These are phyloP conservation scores for Boletellus ananas DNA, from an alignment of 768 basidiomycete species.

Conservation along the genomic window DNA sequence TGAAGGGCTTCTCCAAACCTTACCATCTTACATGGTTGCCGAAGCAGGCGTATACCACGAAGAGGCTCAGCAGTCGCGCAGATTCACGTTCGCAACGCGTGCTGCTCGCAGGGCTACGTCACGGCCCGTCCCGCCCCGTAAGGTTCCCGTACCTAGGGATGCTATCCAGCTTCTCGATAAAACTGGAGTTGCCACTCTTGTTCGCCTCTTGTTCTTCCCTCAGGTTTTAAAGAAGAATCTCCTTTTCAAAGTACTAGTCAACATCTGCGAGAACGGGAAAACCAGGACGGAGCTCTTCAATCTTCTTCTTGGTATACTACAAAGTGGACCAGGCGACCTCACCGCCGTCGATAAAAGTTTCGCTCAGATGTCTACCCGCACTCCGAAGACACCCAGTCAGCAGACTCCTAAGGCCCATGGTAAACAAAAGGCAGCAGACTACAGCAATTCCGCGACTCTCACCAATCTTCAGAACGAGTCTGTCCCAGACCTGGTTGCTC, in stretches of 20 bases:
- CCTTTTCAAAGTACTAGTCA: conserved; percentile 86
- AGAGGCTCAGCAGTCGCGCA: conserved; percentile 37
- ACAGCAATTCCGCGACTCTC: conserved; percentile 45
- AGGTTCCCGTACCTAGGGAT: conserved; percentile 63
- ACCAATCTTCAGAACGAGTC: conserved; percentile 65
- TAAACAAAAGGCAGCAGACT: conserved; percentile 68
- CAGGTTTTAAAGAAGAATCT: conserved; percentile 82
- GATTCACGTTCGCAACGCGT: conserved; percentile 30
- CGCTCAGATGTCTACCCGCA: conserved; percentile 81
- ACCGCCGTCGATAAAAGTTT: conserved; percentile 92
- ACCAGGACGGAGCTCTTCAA: conserved; percentile 93
- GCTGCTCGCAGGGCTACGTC: conserved; percentile 25
- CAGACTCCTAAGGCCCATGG: conserved; percentile 46
- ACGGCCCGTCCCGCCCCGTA: conserved; percentile 38
- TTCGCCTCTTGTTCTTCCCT: conserved; percentile 94
- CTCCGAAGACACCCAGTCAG: conserved; percentile 46
- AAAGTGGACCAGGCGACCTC: conserved; percentile 92
- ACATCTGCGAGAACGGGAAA: conserved; percentile 92
- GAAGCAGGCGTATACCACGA: conserved; percentile 77
- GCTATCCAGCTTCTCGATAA: conserved; percentile 94
- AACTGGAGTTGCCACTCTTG: conserved; percentile 78
- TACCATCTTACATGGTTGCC: conserved; percentile 83
- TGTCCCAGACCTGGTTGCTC: conserved; percentile 89
- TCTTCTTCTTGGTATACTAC: conserved; percentile 86
- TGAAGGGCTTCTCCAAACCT: conserved; percentile 74